Evolutionary conservation across 768 basidiomycete genomes (phyloP), one percentile per base, ranked within the genome.

Genomic region (Naganishia kalamii): DNA sequence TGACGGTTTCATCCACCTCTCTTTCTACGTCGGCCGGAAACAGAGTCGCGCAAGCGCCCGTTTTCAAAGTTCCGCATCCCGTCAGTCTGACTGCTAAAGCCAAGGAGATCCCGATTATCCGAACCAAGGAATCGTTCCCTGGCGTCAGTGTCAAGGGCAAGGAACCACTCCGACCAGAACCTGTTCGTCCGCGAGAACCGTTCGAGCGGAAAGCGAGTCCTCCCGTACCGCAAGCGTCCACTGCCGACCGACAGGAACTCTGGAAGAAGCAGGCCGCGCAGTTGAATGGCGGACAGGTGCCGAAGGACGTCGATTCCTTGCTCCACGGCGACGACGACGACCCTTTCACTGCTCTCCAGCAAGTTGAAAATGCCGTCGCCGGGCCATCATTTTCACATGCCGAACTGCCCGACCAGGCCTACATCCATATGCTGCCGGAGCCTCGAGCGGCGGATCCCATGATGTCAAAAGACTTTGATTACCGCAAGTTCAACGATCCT

Each of bases 121-220:
- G 27, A 13, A 29, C 40, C 37, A 37, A 23, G 37, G 54, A 2
- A 13, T 5, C 15, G 5, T 35, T 21, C 3, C 54, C 54, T 6
- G 37, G 35, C n/a, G 37, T 10, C 4, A 57, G 35, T 35, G 54
- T 35, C n/a, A 41, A 41, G 23, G 54, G 54, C 37, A 57, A 57
- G 27, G 54, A 57, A 40, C 54, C 54, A 6, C 19, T 57, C 35
- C n/a, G 54, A 40, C 27, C 54, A 49, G 48, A 11, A 27, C 12
- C 27, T n/a, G n/a, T n/a, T n/a, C n/a, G n/a, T 40, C 37, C 37
- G 12, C 43, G 43, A 44, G 43, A 44, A 37, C 54, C n/a, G 54
- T 57, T 40, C 35, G 54, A 57, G n/a, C n/a, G 54, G 19, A 37
- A 33, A 12, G 54, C 54, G 37, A 57, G 54, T 57, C 54, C 54